Base-by-base conservation (phyloP, 176 grass and related monocot genomes). In the Lolium multiflorum region DNA sequence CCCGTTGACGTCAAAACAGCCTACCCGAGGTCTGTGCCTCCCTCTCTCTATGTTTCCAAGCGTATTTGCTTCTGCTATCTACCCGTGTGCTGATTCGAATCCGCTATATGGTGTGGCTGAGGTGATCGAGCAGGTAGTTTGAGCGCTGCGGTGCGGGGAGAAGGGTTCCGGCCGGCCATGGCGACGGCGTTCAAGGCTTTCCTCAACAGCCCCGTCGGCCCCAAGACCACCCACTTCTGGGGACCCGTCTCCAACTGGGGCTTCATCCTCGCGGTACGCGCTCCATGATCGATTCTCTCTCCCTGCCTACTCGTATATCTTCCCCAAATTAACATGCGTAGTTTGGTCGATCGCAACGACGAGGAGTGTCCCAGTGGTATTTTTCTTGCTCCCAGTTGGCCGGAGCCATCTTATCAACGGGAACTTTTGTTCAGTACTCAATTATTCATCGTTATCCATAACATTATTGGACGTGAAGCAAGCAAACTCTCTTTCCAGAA, bases 181-280 rank as follows among this genome's bases (percentile, higher is more conserved):
- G 49, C 85, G 82, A 76, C 81, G 50, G 55, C 81, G 52, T 65
- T 94, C 43, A 91, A 76, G 83, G 72, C 47, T 13, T 96, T 96
- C 79, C 85, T 79, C 35, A 96, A 96, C 84, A 96, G 94, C 71
- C 94, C 94, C 20, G 66, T 93, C 38, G 94, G 91, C 10, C 94
- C 94, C 79, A 96, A 89, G 77, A 96, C 91, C 38, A 96, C 94
- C 18, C 94, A 96, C 81, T 96, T 96, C 69, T 96, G 94, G 94
- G 94, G 72, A 51, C 94, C 94, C 24, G 51, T 96, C 81, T 82
- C 87, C 10, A 96, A 96, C 78, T 93, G 87, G 87, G 91, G 94
- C 39, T 91, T 95, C n/a, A 79, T 95, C 56, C 48, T 87, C 74
- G 91, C 94, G 80, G 87, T 95, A 89, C 70, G 89, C 74, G 57